These are phyloP conservation scores for Acanthamoeba quina DNA, from an alignment of 208 protist species.

Conservation along the genomic window DNA sequence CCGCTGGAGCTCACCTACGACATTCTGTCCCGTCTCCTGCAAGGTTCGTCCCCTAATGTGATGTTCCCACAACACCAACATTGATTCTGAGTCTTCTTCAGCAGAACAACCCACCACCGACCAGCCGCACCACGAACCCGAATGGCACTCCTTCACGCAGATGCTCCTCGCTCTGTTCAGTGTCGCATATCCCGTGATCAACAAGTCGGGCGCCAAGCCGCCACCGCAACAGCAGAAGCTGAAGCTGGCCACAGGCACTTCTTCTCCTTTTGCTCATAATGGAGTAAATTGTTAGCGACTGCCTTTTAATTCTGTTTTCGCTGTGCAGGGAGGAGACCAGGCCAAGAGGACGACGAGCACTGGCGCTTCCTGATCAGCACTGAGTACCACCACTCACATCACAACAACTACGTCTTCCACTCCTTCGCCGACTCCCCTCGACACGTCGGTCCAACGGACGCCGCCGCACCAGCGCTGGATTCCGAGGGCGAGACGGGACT, in stretches of 20 bases:
- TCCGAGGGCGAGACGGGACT: background rate
- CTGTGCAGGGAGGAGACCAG: too few relatives aligned
- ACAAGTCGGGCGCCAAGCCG: background rate
- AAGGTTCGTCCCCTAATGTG: background rate
- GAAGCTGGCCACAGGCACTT: background rate
- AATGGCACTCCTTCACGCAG: background rate
- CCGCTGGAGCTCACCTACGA: background rate
- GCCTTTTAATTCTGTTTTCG: background rate
- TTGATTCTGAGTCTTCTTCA: background rate
- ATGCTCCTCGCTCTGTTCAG: background rate
- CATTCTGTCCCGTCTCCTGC: background rate
- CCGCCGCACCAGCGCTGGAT: background rate
- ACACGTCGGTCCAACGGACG: background rate
- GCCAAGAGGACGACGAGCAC: slow-evolving; percentile 15
- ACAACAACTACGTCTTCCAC: slow-evolving; percentile 27
- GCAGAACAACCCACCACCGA: background rate
- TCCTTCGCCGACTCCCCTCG: background rate
- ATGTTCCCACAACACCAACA: background rate
- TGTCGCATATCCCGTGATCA: background rate
- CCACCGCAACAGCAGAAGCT: background rate
- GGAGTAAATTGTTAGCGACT: background rate
- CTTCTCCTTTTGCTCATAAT: background rate
- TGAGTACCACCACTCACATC: background rate
- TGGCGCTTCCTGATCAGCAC: slow-evolving; percentile 7
- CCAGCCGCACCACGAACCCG: slow-evolving; percentile 4